Base-by-base conservation (phyloP, 495 filamentous ascomycete species). In the Diplogelasinospora grovesii region DNA sequence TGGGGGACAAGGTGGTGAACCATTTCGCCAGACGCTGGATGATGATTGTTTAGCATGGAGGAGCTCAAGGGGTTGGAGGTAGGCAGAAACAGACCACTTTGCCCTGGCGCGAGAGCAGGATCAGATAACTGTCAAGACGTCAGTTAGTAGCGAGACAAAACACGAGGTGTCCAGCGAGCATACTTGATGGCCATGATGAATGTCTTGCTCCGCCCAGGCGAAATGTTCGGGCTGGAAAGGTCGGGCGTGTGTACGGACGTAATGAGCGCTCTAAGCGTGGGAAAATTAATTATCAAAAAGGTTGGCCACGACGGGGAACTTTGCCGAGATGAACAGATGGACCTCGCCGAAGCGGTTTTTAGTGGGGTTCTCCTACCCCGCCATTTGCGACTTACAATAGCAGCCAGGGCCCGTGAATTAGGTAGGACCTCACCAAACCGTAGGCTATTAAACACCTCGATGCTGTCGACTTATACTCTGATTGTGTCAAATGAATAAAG, bases 1-100 rank as follows among this genome's bases (percentile, higher is more conserved):
- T 96, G 39, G 92, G 92, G 23, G 90, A 94, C 50, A 97, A 75
- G 26, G 92, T 99, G 29, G 90, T 95, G 72, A 97, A 99, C 93
- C 92, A 99, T 73, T 99, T 99, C 47, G 92, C 92, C 36, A 99
- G 79, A 50, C 92, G 89, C 93, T 98, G 63, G 25, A 23, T 6
- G 5, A 41, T n/a, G 31, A 44, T 35, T 43, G 73, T 68, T 46
- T 48, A 59, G 49, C 26, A 50, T 26, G 39, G 32, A 9, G 39
- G 54, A 39, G 30, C 46, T 57, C 45, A 41, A 45, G 55, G 62
- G 56, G 64, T 60, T 62, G 64, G 43, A 56, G 74, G 62, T 56
- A 62, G 54, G 31, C 20, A 20, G 55, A 60, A 57, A 64, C 85
- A 39, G 68, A 98, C 92, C 69, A 99, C 92, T 85, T 99, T 99